Evolutionary conservation across 306 rosid genomes (phyloP).

Genomic region (Prinsepia uniflora): DNA sequence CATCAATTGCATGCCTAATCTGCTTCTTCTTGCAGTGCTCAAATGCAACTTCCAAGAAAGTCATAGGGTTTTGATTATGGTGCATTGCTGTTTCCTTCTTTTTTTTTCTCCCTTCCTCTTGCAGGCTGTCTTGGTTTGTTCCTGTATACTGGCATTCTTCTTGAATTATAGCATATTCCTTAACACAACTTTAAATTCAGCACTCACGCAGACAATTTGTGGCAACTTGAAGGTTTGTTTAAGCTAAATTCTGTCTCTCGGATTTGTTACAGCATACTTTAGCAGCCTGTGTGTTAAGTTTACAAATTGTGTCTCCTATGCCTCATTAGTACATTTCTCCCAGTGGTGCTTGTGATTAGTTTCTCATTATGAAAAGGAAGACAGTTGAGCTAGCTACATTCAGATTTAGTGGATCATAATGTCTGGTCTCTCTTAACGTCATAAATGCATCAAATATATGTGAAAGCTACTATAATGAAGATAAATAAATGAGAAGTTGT

Average conservation of each 20-base stretch:
- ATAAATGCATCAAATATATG: neutral
- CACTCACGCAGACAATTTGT: conserved; percentile 86
- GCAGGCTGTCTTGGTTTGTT: conserved; percentile 77
- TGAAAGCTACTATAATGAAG: neutral
- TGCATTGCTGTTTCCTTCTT: conserved; percentile 4
- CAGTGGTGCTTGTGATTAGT: neutral
- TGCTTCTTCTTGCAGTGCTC: neutral
- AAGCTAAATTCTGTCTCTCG: conserved; percentile 17
- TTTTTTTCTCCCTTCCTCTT: neutral
- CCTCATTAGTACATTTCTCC: neutral
- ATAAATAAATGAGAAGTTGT: neutral
- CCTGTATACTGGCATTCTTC: conserved; percentile 87
- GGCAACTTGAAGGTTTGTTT: conserved; percentile 86
- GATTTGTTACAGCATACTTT: neutral
- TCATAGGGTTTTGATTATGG: conserved; percentile 12
- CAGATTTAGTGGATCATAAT: neutral
- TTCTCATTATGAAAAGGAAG: neutral
- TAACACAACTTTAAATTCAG: conserved; percentile 92
- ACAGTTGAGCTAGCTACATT: neutral
- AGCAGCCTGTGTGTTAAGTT: neutral
- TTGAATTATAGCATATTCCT: conserved; percentile 87
- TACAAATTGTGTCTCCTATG: no score
- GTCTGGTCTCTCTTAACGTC: neutral
- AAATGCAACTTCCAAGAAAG: neutral
- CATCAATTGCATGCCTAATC: neutral